A percentile compares a stretch with the other conserved stretches of the same genome.
Evolutionary conservation across 768 basidiomycete species (phyloP).

Genomic region (Leccinum obscurum): DNA sequence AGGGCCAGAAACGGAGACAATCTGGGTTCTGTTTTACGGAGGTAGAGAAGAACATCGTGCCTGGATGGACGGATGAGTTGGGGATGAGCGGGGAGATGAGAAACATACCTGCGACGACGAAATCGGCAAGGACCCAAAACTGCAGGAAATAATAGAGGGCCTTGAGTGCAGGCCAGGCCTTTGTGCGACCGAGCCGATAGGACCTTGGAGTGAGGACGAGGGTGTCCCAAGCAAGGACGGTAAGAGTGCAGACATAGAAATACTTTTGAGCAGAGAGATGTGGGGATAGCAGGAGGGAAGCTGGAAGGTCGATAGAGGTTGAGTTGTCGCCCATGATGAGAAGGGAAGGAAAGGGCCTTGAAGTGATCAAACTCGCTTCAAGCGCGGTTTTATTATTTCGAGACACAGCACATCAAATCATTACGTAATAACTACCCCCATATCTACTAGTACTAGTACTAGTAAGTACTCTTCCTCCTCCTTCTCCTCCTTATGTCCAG

Average conservation of each 20-base stretch:
- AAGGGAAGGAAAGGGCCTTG: not conserved
- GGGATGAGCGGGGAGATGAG: not conserved
- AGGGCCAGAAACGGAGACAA: constrained; percentile 75
- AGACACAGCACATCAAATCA: constrained; percentile 26
- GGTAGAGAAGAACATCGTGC: constrained; percentile 84
- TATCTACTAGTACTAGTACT: not conserved
- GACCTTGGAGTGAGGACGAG: constrained; percentile 80
- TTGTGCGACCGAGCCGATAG: constrained; percentile 64
- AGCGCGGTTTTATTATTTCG: constrained; percentile 7
- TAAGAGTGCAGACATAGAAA: constrained; percentile 86
- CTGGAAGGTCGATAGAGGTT: constrained; percentile 42
- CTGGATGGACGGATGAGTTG: constrained; percentile 37
- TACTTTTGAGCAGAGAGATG: constrained; percentile 87
- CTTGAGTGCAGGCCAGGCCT: constrained; percentile 77
- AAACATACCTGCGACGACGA: constrained; percentile 64
- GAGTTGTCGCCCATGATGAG: constrained; percentile 21
- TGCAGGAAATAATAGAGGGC: constrained; percentile 73
- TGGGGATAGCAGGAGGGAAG: constrained; percentile 70
- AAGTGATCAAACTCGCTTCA: no score
- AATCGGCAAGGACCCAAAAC: constrained; percentile 78
- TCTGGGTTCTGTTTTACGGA: constrained; percentile 52
- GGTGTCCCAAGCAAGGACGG: constrained; percentile 88
- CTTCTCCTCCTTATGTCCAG: constrained; percentile 16
- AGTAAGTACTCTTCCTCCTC: not conserved
- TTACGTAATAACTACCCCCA: constrained; percentile 15